A percentile compares a stretch with the other conserved stretches of the same genome.
These are phyloP conservation scores for Blastobotrys chiropterorum DNA, from an alignment of 805 yeast genomes.

Conservation along the genomic window DNA sequence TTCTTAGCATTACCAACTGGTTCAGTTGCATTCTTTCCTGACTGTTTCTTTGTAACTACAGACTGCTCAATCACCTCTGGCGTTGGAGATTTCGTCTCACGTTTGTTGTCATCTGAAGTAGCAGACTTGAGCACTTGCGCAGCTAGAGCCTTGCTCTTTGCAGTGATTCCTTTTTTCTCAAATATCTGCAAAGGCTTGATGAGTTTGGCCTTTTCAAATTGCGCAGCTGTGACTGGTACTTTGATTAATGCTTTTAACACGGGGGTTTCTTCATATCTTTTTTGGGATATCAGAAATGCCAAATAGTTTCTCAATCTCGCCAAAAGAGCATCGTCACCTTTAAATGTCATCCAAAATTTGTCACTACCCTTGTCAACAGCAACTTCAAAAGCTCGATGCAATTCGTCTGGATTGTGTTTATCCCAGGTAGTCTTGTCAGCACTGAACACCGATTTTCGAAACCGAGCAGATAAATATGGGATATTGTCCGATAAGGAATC, in stretches of 20 bases:
- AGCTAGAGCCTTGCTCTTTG: background rate
- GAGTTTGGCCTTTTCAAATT: conserved; percentile 8
- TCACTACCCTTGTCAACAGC: conserved; percentile 6
- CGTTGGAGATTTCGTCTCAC: background rate
- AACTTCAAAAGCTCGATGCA: conserved; percentile 9
- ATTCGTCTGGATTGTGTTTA: conserved; percentile 9
- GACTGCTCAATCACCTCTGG: background rate
- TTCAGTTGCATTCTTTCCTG: background rate
- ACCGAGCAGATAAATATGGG: background rate
- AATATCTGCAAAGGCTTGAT: conserved; percentile 5
- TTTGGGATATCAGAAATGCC: conserved; percentile 6
- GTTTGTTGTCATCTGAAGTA: background rate
- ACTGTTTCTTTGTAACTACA: background rate
- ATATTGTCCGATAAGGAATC: background rate
- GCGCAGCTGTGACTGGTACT: conserved; percentile 7
- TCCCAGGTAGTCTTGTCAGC: conserved; percentile 2
- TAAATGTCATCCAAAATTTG: conserved; percentile 13
- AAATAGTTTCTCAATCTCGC: conserved; percentile 18
- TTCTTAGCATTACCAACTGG: background rate
- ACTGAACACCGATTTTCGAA: background rate
- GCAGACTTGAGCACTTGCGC: background rate
- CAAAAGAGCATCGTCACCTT: conserved; percentile 5
- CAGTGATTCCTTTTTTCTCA: background rate
- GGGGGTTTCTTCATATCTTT: conserved; percentile 1
- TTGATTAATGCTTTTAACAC: conserved; percentile 10